Base-by-base conservation (phyloP, 2,329 filamentous ascomycete species). In the Fusarium sp. region DNA sequence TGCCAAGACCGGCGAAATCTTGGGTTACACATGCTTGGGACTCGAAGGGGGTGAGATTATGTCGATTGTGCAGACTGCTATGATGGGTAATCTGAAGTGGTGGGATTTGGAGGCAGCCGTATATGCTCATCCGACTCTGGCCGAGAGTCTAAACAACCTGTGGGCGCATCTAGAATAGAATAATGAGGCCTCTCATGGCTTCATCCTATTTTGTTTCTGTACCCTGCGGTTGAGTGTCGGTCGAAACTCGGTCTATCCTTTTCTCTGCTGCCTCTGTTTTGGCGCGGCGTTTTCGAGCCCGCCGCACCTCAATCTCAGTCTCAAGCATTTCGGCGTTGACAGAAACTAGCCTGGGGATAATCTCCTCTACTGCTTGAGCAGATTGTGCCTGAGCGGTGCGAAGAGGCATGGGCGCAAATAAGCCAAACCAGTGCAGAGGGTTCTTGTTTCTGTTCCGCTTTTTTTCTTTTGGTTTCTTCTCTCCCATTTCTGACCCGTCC, bases 281-380 rank as follows among this genome's bases (percentile, higher is more conserved):
- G 27, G 83, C 82, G 37, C 85, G 80, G 78, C 77, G 84, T 80
- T 89, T 89, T 60, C 84, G 81, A 37, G 85, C 86, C 60, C 90
- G 82, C 40, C 90, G 84, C 56, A 95, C 89, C 70, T 91, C 87
- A 54, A 90, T 88, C 80, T 94, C 92, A 7, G 92, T 76, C n/a
- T 80, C 80, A 16, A 83, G 82, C 86, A 95, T 89, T 73, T 88
- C 85, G 28, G 83, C 83, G 37, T 84, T 82, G n/a, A 92, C 78
- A 2, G 84, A 85, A 9, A 84, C 84, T 11, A 93, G 80, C 41
- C 80, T 79, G 2, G 89, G 86, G 4, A 94, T 78, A 5, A 90
- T 77, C 0, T 84, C 78, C 57, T 89, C 86, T 5, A 93, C 83
- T 1, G 84, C 84, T 40, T 82, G 75, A 25, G 87, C 75, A 54